Base-by-base conservation (phyloP, 2,329 filamentous ascomycete genomes). In the Paecilomyces variotii region DNA sequence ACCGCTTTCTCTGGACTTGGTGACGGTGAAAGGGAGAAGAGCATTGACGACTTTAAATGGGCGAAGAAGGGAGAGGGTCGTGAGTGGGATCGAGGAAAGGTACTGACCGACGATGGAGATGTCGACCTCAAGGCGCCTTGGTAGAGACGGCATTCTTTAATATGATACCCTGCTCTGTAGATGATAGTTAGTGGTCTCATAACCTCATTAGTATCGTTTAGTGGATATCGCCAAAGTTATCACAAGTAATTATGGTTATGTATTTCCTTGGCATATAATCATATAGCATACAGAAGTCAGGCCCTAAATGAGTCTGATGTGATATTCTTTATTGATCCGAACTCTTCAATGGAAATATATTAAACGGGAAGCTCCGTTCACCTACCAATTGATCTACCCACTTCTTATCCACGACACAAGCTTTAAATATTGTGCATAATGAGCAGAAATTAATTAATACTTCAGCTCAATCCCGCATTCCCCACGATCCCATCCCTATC, bases 1-100 rank as follows among this genome's bases (percentile, higher is more conserved):
- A 78, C 80, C 1, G 82, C 82, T 11, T 81, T 84, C 69, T 80
- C 83, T 57, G 76, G 80, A 39, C 11, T 63, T n/a, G 53, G 56
- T 14, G 60, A 59, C 53, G 63, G 60, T 4, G 61, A 65, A 51
- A 59, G 56, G 6, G 84, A 87, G 61, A 81, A 83, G 28, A 84
- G 86, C 64, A 82, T 91, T 1, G 82, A 85, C 39, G 84, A 87
- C 66, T 87, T 95, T 2, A 82, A 78, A 55, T 96, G 91, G 91
- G 80, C 82, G 39, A 88, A 86, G 67, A 79, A 76, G 58, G 89
- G 89, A 0, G 86, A 93, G 68, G 74, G 79, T 1, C 79, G 86
- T 59, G 86, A 87, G 67, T 88, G 85, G 85, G 86, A 87, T 76
- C 76, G 81, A 53, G 86, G 86, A 1, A 87, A 88, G 67, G 78